Conservation (phyloP, 2,329 filamentous ascomycete species). For the Helotiales sp. region DNA sequence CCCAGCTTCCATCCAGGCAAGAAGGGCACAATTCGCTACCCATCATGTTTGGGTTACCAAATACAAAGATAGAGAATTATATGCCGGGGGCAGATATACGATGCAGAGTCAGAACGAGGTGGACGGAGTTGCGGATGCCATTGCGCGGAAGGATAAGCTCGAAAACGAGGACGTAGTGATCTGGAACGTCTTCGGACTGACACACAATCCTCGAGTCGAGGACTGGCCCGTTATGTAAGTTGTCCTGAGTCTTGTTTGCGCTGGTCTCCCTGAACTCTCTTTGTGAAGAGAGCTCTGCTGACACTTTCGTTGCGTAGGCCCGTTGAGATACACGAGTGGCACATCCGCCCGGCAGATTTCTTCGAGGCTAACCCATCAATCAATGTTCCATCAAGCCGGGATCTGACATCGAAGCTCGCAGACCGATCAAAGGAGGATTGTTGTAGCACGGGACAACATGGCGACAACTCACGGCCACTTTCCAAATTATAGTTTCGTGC, state of each 20-base stretch:
- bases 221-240: slow-evolving; percentile 82
- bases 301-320: slow-evolving; percentile 55
- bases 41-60: slow-evolving; percentile 88
- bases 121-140: slow-evolving; percentile 61
- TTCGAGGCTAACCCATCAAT: slow-evolving; percentile 61
- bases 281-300: neutral
- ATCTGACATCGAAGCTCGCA: too few species aligned
- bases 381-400: slow-evolving; percentile 65
- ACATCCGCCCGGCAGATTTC: slow-evolving; percentile 65
- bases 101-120: slow-evolving; percentile 41
- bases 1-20: slow-evolving; percentile 81
- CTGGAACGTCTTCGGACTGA: slow-evolving; percentile 91
- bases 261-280: too few species aligned
- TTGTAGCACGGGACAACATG: too few species aligned
- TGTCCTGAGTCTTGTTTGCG: too few species aligned
- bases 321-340: slow-evolving; percentile 78
- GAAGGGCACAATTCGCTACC: slow-evolving; percentile 83
- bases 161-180: slow-evolving; percentile 88
- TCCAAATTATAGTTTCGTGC: too few species aligned
- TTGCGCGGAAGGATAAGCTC: slow-evolving; percentile 84
- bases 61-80: slow-evolving; percentile 62
- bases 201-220: slow-evolving; percentile 84
- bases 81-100: slow-evolving; percentile 44
- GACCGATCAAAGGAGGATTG: too few species aligned
- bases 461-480: too few species aligned